A percentile compares a stretch with the other conserved stretches of the same genome.
Conservation (phyloP, 139 green algal species). For the Coelastrella sp. region DNA sequence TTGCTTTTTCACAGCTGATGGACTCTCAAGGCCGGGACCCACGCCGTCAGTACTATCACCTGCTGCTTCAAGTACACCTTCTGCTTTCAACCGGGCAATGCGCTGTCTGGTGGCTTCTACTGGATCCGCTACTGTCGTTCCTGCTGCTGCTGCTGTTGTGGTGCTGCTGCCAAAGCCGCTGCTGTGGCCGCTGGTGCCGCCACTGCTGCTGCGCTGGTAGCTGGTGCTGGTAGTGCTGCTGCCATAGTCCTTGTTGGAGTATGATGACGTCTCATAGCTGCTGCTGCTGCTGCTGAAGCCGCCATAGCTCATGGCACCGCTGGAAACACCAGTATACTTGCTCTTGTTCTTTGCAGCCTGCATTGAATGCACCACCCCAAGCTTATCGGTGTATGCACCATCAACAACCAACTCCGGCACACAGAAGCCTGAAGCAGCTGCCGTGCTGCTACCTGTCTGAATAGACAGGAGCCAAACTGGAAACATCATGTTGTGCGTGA, state of each 20-base stretch:
- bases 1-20: slow-evolving; percentile 25
- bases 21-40: not conserved
- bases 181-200: not conserved
- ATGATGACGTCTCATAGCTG: slow-evolving; percentile 13
- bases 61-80: slow-evolving; percentile 37
- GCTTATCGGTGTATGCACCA: not conserved
- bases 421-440: too few species aligned
- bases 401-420: not conserved
- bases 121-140: slow-evolving; percentile 57
- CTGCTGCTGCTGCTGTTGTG: slow-evolving; percentile 30
- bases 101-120: slow-evolving; percentile 77
- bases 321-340: slow-evolving; percentile 85
- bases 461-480: too few species aligned
- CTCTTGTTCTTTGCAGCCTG: slow-evolving; percentile 72
- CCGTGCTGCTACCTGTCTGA: too few species aligned
- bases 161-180: not conserved
- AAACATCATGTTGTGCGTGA: too few species aligned
- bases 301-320: slow-evolving; percentile 54
- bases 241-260: not conserved
- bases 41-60: not conserved
- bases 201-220: slow-evolving; percentile 27
- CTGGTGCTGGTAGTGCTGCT: slow-evolving; percentile 24
- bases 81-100: slow-evolving; percentile 75
- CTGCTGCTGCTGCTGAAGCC: slow-evolving; percentile 24
- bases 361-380: not conserved